Evolutionary conservation across 2,329 filamentous ascomycete species (phyloP).

Genomic region (Helminthosporium solani): DNA sequence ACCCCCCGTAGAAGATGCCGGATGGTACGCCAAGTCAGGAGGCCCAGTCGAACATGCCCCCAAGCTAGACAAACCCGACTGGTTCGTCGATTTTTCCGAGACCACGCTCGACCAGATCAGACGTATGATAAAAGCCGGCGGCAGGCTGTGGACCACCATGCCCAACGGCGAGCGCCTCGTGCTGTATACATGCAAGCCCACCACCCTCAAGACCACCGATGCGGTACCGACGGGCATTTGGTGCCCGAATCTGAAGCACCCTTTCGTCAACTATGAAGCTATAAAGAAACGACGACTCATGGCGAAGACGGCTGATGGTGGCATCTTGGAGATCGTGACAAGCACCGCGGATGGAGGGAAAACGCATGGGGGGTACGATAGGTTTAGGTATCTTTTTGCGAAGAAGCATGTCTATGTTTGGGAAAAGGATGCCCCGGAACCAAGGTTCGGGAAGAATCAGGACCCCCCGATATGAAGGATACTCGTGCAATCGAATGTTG

Average conservation of each 20-base stretch:
- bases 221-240: not conserved
- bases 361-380: conserved; percentile 11
- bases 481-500: too few relatives aligned
- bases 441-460: not conserved
- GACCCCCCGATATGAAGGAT: not conserved
- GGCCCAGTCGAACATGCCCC: conserved; percentile 57
- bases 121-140: conserved; percentile 61
- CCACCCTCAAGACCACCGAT: not conserved
- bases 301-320: not conserved
- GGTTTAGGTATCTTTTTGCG: not conserved
- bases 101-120: conserved; percentile 58
- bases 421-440: not conserved
- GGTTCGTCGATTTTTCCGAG: conserved; percentile 60
- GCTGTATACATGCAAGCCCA: conserved; percentile 18
- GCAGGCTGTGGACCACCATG: conserved; percentile 62
- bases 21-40: conserved; percentile 25
- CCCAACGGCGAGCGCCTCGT: conserved; percentile 28
- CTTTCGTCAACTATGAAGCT: not conserved
- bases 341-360: conserved; percentile 18
- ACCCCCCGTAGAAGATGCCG: conserved; percentile 54
- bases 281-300: not conserved
- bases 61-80: conserved; percentile 69
- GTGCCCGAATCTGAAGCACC: not conserved
- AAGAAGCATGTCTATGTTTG: not conserved
- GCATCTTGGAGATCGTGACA: not conserved